Conservation (phyloP, 257 asterid species). For the Petunia secreta region DNA sequence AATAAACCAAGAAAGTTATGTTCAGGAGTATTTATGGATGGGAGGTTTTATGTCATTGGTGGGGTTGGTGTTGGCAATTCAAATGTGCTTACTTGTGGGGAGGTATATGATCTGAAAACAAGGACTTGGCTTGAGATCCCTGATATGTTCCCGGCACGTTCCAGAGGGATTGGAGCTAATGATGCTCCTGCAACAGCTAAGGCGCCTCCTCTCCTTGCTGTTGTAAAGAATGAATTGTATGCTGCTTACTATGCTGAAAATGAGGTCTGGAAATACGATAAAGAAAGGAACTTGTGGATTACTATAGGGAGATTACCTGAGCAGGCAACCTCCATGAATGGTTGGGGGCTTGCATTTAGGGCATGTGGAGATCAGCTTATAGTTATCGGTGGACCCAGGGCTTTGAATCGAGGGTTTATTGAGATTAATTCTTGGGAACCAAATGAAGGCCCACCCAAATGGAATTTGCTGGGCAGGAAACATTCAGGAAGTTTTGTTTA, state of each 20-base stretch:
- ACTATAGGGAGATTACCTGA: conserved; percentile 72
- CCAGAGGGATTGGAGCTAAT: conserved; percentile 34
- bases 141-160: conserved; percentile 65
- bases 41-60: conserved; percentile 72
- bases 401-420: conserved; percentile 55
- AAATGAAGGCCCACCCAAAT: conserved; percentile 52
- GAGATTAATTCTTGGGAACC: conserved; percentile 87
- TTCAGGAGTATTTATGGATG: conserved; percentile 82
- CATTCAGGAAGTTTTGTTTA: conserved; percentile 45
- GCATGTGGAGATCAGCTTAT: conserved; percentile 80
- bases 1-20: conserved; percentile 73
- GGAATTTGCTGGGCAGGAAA: conserved; percentile 51
- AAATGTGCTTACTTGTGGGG: conserved; percentile 65
- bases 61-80: conserved; percentile 62
- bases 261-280: conserved; percentile 65
- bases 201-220: conserved; percentile 89
- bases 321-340: conserved; percentile 67
- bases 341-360: conserved; percentile 93
- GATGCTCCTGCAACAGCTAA: conserved; percentile 57
- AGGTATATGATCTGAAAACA: conserved; percentile 60
- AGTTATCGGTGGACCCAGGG: conserved; percentile 80
- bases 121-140: conserved; percentile 66
- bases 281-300: conserved; percentile 49
- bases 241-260: conserved; percentile 74
- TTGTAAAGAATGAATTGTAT: conserved; percentile 72